phyloP scores from a whole-genome alignment of 2,329 filamentous ascomycete species.

The Xylariaceae sp. region DNA sequence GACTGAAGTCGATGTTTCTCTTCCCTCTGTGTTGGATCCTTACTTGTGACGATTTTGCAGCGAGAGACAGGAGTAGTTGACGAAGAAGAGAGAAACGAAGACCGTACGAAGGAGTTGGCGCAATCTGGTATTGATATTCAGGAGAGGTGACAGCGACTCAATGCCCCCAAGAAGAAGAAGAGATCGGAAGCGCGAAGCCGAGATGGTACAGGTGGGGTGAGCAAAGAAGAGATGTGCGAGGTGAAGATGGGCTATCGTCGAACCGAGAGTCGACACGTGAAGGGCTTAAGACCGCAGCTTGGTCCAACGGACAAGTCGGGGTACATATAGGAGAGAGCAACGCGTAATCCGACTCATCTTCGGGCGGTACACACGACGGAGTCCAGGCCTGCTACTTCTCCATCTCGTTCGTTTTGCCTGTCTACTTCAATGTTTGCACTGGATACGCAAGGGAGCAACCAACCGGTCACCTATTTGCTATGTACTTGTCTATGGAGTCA shows the following conservation, averaged over 20 bases:
- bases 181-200: neutral
- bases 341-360: neutral
- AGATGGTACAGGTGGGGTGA: neutral
- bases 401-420: neutral
- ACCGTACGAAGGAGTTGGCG: constrained; percentile 5
- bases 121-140: constrained; percentile 4
- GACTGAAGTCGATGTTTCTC: neutral
- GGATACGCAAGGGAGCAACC: neutral
- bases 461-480: neutral
- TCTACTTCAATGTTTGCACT: neutral
- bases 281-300: neutral
- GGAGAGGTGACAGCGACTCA: constrained; percentile 4
- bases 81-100: neutral
- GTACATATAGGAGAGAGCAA: neutral
- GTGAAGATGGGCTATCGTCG: neutral
- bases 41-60: constrained; percentile 5
- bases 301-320: neutral
- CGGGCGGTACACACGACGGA: neutral
- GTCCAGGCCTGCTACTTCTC: neutral
- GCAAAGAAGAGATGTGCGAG: neutral
- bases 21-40: neutral
- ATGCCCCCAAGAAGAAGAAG: neutral
- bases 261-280: neutral
- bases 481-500: neutral
- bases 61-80: neutral